phyloP scores from a whole-genome alignment of 2,329 filamentous ascomycete species.

The Aspergillus chevalieri region DNA sequence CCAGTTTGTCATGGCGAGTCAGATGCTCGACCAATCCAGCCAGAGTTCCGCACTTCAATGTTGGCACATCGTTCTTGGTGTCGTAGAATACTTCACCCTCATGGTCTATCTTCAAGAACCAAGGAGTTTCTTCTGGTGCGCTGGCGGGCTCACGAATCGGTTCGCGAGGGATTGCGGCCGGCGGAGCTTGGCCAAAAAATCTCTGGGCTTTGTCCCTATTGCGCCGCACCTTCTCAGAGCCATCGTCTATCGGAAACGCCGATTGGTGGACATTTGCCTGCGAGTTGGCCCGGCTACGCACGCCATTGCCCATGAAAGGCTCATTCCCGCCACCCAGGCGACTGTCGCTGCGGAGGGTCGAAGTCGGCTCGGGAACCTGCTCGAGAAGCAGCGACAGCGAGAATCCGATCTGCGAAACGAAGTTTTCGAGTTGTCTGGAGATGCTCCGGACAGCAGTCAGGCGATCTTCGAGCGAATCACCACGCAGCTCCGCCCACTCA shows the following conservation, averaged over 20 bases:
- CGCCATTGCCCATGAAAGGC: conserved; percentile 14
- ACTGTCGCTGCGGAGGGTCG: conserved; percentile 40
- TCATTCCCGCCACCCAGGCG: conserved; percentile 25
- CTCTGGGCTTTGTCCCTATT: conserved; percentile 43
- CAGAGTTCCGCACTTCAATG: conserved; percentile 82
- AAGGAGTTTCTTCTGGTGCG: conserved; percentile 69
- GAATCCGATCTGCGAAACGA: conserved; percentile 79
- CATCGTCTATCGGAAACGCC: conserved; percentile 34
- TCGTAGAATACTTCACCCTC: conserved; percentile 89
- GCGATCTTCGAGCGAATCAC: conserved; percentile 81
- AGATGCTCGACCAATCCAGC: conserved; percentile 88
- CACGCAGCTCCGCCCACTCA: conserved; percentile 90
- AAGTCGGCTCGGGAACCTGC: conserved; percentile 57
- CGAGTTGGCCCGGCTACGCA: conserved; percentile 27
- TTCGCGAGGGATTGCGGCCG: conserved; percentile 33
- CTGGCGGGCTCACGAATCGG: conserved; percentile 38
- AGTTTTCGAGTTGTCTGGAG: conserved; percentile 74
- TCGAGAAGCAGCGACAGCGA: conserved; percentile 83
- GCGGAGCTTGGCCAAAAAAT: conserved; percentile 44
- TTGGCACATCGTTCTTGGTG: conserved; percentile 65
- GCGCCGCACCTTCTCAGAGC: conserved; percentile 34
- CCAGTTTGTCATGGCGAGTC: conserved; percentile 90
- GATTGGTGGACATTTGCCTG: conserved; percentile 41
- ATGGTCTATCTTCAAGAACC: conserved; percentile 78
- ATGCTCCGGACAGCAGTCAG: conserved; percentile 73